phyloP scores from a whole-genome alignment of 176 grass and related monocot species.

The Alloteropsis semialata region DNA sequence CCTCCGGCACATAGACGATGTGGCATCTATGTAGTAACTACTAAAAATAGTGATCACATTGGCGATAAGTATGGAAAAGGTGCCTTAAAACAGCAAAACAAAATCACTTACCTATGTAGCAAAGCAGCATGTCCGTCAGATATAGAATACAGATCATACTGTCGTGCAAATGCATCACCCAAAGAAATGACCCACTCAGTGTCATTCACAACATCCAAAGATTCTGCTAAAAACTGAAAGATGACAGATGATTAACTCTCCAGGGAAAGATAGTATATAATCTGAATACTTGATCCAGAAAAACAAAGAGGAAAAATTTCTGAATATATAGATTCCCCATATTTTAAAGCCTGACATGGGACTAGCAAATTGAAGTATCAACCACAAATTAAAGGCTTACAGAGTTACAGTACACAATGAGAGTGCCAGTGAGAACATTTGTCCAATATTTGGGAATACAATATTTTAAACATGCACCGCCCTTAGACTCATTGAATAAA shows the following conservation, averaged over 20 bases:
- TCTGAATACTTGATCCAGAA: neutral
- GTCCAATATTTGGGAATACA: neutral
- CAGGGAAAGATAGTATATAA: constrained; percentile 24
- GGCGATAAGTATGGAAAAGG: neutral
- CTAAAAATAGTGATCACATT: neutral
- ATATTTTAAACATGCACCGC: neutral
- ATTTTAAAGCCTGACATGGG: neutral
- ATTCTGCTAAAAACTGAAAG: constrained; percentile 89
- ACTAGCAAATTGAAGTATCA: neutral
- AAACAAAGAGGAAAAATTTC: neutral
- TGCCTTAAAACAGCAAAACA: neutral
- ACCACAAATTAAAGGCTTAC: neutral
- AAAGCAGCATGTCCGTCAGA: constrained; percentile 81
- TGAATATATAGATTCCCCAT: neutral
- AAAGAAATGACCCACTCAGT: constrained; percentile 83
- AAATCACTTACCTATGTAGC: constrained; percentile 70
- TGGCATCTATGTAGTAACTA: neutral
- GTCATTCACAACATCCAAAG: constrained; percentile 91
- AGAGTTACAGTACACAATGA: constrained; percentile 9
- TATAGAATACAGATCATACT: constrained; percentile 82
- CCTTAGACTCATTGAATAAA: neutral
- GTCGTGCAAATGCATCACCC: constrained; percentile 91
- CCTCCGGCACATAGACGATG: neutral
- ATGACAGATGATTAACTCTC: constrained; percentile 38
- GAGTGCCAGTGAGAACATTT: neutral